Percentiles rank a stretch among this genome's conserved stretches.
Evolutionary conservation across 1,284 basidiomycete species (phyloP).

Genomic region (Limonomyces culmigenus): DNA sequence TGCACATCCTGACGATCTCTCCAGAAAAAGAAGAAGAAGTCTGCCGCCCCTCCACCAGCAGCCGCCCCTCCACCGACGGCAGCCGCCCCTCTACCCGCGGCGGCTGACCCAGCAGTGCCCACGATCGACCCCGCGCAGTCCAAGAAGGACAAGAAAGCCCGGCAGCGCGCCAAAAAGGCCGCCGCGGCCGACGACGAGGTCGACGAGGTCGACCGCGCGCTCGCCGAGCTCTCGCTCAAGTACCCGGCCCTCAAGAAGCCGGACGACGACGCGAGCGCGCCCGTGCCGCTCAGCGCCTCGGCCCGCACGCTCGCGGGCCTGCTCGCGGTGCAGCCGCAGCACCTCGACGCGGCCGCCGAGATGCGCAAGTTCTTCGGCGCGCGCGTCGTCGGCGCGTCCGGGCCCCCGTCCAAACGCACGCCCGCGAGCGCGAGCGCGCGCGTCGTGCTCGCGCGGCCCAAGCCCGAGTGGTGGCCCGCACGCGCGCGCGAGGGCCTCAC

Average conservation of each 20-base stretch:
- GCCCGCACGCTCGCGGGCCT: slow-evolving; percentile 32
- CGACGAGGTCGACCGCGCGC: slow-evolving; percentile 70
- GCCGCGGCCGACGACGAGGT: slow-evolving; percentile 45
- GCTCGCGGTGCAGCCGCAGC: slow-evolving; percentile 56
- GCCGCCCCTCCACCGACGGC: slow-evolving; percentile 8
- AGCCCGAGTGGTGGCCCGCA: slow-evolving; percentile 43
- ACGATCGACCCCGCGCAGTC: no score
- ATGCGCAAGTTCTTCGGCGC: slow-evolving; percentile 86
- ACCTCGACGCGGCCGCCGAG: slow-evolving; percentile 78
- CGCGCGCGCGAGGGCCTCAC: slow-evolving; percentile 55
- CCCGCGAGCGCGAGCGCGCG: slow-evolving; percentile 16
- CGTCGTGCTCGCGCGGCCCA: slow-evolving; percentile 47
- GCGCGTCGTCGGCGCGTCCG: slow-evolving; percentile 54
- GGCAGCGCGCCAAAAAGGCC: slow-evolving; percentile 46
- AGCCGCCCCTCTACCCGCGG: slow-evolving; percentile 10
- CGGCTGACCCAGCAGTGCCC: no score
- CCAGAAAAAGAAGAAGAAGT: slow-evolving; percentile 40
- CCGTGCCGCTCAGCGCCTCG: slow-evolving; percentile 56
- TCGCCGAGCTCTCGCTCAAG: slow-evolving; percentile 71
- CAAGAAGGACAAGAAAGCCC: slow-evolving; percentile 21
- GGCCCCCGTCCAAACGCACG: neutral
- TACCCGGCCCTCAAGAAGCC: no score
- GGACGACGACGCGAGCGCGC: slow-evolving; percentile 67
- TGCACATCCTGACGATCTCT: neutral
- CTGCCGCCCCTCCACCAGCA: slow-evolving; percentile 6